Evolutionary conservation across 768 basidiomycete species (phyloP).

Genomic region (Tephrocybe rancida): DNA sequence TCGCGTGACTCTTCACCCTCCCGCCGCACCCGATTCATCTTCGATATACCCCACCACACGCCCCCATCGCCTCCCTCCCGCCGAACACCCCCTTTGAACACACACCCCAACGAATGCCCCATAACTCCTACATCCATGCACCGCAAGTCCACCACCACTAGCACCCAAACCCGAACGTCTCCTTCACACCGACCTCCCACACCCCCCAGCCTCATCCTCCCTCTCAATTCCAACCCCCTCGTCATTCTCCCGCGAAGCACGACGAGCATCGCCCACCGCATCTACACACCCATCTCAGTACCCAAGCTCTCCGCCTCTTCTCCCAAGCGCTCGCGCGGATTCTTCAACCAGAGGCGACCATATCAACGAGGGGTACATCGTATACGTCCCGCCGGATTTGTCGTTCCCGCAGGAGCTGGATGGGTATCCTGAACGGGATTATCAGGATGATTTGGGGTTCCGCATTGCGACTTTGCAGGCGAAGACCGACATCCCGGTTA

Average conservation of each 20-base stretch:
- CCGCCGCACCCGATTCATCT: too few relatives aligned
- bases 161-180: conserved; percentile 6
- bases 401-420: conserved; percentile 65
- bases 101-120: neutral
- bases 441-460: conserved; percentile 52
- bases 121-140: conserved; percentile 1
- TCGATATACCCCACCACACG: neutral
- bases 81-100: conserved; percentile 8
- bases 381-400: conserved; percentile 60
- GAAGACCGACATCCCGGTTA: too few relatives aligned
- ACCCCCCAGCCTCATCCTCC: neutral
- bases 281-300: conserved; percentile 7
- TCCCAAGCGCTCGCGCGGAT: conserved; percentile 42
- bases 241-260: too few relatives aligned
- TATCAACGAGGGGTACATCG: conserved; percentile 57
- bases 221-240: too few relatives aligned
- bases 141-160: conserved; percentile 2
- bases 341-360: conserved; percentile 83
- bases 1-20: conserved; percentile 11
- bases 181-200: neutral
- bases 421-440: conserved; percentile 59
- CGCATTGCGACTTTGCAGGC: too few relatives aligned
- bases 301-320: conserved; percentile 24
- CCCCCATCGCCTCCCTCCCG: neutral
- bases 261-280: conserved; percentile 16